Evolutionary conservation across 2,329 filamentous ascomycete species (phyloP), one percentile per base, ranked within the genome.

Genomic region (Trichoderma oligosporum): DNA sequence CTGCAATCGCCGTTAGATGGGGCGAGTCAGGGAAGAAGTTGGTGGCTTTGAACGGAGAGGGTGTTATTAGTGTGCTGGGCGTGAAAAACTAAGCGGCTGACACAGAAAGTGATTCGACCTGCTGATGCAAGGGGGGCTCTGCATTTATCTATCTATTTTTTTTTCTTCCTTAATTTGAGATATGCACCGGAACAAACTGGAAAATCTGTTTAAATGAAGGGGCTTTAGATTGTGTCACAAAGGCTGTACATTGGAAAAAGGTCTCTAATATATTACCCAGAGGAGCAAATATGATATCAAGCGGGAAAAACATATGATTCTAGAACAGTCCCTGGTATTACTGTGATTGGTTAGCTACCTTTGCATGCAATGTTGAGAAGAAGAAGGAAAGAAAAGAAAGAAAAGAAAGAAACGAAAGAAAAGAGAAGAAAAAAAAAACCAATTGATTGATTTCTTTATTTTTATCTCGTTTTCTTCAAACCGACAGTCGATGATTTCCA

Each of bases 1-100:
- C 88, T 14, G 87, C 88, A 0, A 82, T 86, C 27, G 84, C 86
- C 18, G 79, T 95, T 46, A 79, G 81, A 60, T 99, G 93, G 93
- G 91, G 90, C 7, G 75, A 81, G 22, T 80, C 83, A 48, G 93
- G 88, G 9, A 85, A 85, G 71, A 87, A 84, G 65, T 77, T 97
- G 65, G 77, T 96, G 51, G 81, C 86, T 16, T 79, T 96, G 61
- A 89, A 88, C 66, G 78, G 76, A 14, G 87, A 92, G 48, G 93
- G 93, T 14, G 82, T 85, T 44, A 73, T 97, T 53, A 89, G 83
- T 59, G 81, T 94, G 62, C 76, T 96, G 62, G 79, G 81, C 33
- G 52, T 52, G 20, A 53, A 59, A 49, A 46, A 58, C 31, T 54
- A 45, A 25, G 31, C 8, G 16, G 29, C 14, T 20, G 35, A 36